Evolutionary conservation across 2,329 filamentous ascomycete genomes (phyloP).

Genomic region (Sordariomycetes sp.): DNA sequence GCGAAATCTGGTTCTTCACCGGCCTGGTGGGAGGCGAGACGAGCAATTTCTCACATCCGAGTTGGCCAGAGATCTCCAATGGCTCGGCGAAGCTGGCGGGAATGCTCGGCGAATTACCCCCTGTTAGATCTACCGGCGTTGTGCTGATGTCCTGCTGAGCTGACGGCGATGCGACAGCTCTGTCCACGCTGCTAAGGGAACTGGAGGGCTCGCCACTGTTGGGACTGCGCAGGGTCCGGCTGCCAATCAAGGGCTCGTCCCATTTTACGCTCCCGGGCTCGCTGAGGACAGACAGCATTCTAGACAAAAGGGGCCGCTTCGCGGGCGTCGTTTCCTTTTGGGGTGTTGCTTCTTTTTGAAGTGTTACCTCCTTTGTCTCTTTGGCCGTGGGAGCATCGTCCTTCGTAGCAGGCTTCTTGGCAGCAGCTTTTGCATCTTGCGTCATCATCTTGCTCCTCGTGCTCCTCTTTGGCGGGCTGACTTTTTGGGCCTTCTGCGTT

Average conservation of each 20-base stretch:
- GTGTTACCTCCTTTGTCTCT: not conserved
- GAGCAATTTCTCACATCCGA: not conserved
- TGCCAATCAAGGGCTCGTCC: conserved; percentile 1
- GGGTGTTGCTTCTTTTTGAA: not conserved
- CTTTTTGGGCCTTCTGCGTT: not conserved
- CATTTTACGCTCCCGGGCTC: conserved; percentile 1
- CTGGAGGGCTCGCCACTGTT: not conserved
- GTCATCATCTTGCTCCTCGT: not conserved
- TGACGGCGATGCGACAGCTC: not conserved
- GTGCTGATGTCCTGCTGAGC: not conserved
- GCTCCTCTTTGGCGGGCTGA: not conserved
- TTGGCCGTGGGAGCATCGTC: not conserved
- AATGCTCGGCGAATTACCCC: not conserved
- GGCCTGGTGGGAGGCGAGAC: not conserved
- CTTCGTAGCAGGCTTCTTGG: not conserved
- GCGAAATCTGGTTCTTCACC: not conserved
- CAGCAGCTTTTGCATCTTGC: not conserved
- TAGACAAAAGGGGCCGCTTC: not conserved
- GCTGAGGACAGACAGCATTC: conserved; percentile 2
- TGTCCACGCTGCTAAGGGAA: not conserved
- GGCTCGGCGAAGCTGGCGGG: not conserved
- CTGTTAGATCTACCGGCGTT: not conserved
- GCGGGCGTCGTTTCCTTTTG: not conserved
- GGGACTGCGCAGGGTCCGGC: not conserved
- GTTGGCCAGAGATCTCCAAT: not conserved